Conservation (phyloP, 345 rosid genomes). For the Eucalyptus erythrocorys region DNA sequence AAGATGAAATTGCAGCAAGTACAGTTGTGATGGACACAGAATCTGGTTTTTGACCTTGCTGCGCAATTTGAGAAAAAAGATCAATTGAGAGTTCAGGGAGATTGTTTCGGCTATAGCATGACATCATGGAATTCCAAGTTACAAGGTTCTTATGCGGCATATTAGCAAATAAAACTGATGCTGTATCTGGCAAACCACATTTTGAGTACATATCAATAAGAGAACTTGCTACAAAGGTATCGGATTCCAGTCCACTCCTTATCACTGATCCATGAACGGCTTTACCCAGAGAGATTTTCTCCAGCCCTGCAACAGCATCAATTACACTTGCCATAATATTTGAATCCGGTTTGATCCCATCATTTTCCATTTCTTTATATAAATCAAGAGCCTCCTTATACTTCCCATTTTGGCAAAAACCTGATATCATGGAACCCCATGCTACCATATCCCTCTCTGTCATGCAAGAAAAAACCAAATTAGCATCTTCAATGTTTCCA, state of each 20-base stretch:
- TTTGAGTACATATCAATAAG: conserved; percentile 76
- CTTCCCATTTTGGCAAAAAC: conserved; percentile 45
- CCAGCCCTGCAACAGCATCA: conserved; percentile 41
- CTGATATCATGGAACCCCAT: conserved; percentile 74
- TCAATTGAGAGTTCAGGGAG: conserved; percentile 44
- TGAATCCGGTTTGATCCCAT: conserved; percentile 48
- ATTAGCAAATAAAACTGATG: conserved; percentile 31
- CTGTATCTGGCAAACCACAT: conserved; percentile 41
- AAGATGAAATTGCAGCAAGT: conserved; percentile 57
- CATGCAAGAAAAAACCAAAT: conserved; percentile 28
- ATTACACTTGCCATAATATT: conserved; percentile 45
- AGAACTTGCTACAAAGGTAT: conserved; percentile 59
- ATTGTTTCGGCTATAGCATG: conserved; percentile 54
- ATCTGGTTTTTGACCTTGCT: conserved; percentile 40
- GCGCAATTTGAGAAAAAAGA: conserved; percentile 26
- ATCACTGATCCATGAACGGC: conserved; percentile 41
- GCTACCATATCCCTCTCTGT: conserved; percentile 48
- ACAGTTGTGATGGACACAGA: conserved; percentile 52
- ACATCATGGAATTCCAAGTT: conserved; percentile 70
- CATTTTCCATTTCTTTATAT: conserved; percentile 35
- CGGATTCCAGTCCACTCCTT: conserved; percentile 35
- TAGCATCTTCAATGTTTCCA: conserved; percentile 34
- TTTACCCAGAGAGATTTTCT: conserved; percentile 29
- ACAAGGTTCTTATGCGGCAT: conserved; percentile 49
- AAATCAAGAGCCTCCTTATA: conserved; percentile 34